phyloP scores from a whole-genome alignment of 73 alveolate species.

The Uronychia setigera region DNA sequence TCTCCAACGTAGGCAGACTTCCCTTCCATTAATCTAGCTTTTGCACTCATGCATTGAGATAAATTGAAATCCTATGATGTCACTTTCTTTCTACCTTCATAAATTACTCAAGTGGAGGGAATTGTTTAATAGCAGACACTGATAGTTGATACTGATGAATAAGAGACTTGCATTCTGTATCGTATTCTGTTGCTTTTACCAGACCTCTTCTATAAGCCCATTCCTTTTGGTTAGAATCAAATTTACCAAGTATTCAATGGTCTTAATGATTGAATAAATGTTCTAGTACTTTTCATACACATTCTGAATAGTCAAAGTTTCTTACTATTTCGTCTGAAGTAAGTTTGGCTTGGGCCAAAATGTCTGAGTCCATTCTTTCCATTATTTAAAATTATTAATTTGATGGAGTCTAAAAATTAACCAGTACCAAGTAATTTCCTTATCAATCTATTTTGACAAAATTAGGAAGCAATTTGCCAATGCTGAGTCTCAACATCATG shows the following conservation, averaged over 20 bases:
- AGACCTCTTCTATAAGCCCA: conserved; percentile 53
- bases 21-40: conserved; percentile 34
- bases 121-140: conserved; percentile 16
- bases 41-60: conserved; percentile 31
- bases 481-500: too few relatives aligned
- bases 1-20: conserved; percentile 52
- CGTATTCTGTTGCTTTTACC: conserved; percentile 40
- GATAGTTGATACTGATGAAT: conserved; percentile 34
- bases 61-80: conserved; percentile 39
- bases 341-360: not conserved
- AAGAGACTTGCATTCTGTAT: conserved; percentile 26
- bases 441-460: too few relatives aligned
- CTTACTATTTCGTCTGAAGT: not conserved
- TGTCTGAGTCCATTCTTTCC: not conserved
- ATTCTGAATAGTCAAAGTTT: not conserved
- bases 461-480: too few relatives aligned
- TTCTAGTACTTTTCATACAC: conserved; percentile 28
- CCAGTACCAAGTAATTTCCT: too few relatives aligned
- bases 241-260: conserved; percentile 47
- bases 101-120: conserved; percentile 1
- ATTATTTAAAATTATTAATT: too few relatives aligned
- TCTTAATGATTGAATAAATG: conserved; percentile 44
- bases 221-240: conserved; percentile 17
- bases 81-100: conserved; percentile 12
- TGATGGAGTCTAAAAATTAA: too few relatives aligned